Evolutionary conservation across 2,329 filamentous ascomycete genomes (phyloP).

Genomic region (Endocalyx cinctus): DNA sequence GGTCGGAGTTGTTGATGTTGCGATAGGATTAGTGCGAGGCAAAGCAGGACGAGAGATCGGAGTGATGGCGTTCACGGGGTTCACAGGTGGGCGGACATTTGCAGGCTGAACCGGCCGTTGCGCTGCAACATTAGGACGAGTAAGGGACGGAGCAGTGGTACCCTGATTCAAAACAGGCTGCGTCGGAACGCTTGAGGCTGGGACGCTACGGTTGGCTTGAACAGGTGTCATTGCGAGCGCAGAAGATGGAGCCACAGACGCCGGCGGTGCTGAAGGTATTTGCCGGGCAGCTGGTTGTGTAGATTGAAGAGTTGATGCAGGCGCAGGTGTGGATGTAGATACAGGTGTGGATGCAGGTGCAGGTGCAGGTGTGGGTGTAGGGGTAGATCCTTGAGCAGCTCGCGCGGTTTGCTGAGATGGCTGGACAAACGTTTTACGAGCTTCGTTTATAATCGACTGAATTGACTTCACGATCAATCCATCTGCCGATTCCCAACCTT

Average conservation of each 20-base stretch:
- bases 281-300: slow-evolving; percentile 10
- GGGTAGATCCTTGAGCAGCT: slow-evolving; percentile 7
- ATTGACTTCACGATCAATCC: slow-evolving; percentile 26
- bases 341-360: slow-evolving; percentile 12
- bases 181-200: no score
- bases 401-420: slow-evolving; percentile 10
- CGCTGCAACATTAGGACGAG: slow-evolving; percentile 17
- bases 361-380: slow-evolving; percentile 10
- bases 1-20: slow-evolving; percentile 1
- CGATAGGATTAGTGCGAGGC: slow-evolving; percentile 6
- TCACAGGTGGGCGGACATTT: slow-evolving; percentile 17
- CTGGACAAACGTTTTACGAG: slow-evolving; percentile 19
- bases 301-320: slow-evolving; percentile 18
- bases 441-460: slow-evolving; percentile 25
- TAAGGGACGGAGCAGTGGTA: slow-evolving; percentile 9
- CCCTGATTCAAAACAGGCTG: no score
- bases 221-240: slow-evolving; percentile 4
- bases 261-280: slow-evolving; percentile 1
- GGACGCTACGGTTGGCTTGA: no score
- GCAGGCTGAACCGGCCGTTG: slow-evolving; percentile 20
- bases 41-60: slow-evolving; percentile 9
- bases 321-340: slow-evolving; percentile 19
- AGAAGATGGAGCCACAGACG: slow-evolving; percentile 4
- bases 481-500: slow-evolving; percentile 27
- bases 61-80: slow-evolving; percentile 18